Base-by-base conservation (phyloP, 2,329 filamentous ascomycete species). In the Lasiodiplodia sp. region DNA sequence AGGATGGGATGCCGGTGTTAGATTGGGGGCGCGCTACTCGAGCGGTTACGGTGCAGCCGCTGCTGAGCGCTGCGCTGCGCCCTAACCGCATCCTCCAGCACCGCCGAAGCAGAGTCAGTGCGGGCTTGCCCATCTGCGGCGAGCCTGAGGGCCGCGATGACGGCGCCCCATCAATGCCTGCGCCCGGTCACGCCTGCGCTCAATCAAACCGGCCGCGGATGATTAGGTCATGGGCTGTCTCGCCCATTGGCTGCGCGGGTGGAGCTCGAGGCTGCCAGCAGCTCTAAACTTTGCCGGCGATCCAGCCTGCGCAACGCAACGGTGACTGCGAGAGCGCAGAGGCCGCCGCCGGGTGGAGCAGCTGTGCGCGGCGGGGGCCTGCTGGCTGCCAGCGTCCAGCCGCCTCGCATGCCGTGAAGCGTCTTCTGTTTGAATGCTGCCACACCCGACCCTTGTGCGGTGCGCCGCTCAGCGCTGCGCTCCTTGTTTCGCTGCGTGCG, bases 1-100 rank as follows among this genome's bases (percentile, higher is more conserved):
- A 64, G 60, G 60, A 64, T 64, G 60, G 60, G 60, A 64, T 64
- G 60, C 60, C 60, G 60, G 60, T 64, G 60, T 64, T 64, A 64
- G 60, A 64, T 64, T 64, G 60, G 60, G 58, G 60, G 60, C 60
- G 60, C 60, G 60, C 60, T 64, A 64, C 60, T 64, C 44, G 60
- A 64, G 60, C 58, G 58, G 58, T 63, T 63, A 63, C 49, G 49
- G 47, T 64, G 60, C 60, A 52, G 58, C 58, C 40, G 58, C 58
- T 51, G 38, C 58, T 63, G 58, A 49, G 60, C 60, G 58, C 58
- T 63, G 58, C 58, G 58, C 58, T 63, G 58, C 58, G 58, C 60
- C 60, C 60, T 64, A 64, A 64, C 60, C 60, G 47, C 60, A 64
- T 64, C 60, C 60, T 64, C 60, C 47, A 64, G 60, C 60, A 64